A percentile compares a stretch with the other conserved stretches of the same genome.
Evolutionary conservation across 202 grass and related monocot genomes (phyloP).

Genomic region (Musa balbisiana): DNA sequence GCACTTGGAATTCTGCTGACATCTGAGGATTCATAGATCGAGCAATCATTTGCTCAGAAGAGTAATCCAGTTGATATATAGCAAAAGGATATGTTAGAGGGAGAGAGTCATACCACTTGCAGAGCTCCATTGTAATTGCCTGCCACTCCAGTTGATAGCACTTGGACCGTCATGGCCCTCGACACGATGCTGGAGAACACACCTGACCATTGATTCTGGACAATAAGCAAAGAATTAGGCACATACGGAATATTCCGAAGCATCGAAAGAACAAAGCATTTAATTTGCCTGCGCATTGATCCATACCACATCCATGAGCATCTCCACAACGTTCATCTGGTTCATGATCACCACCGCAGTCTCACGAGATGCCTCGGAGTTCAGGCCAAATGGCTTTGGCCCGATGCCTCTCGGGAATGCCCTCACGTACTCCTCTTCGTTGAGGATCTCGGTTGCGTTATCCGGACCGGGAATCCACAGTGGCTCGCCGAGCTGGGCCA

Average conservation of each 20-base stretch:
- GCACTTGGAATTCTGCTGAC: constrained; percentile 83
- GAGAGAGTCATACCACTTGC: constrained; percentile 48
- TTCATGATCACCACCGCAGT: constrained; percentile 78
- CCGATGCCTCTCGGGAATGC: constrained; percentile 60
- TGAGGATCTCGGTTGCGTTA: constrained; percentile 34
- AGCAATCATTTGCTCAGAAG: too few relatives aligned
- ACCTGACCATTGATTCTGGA: constrained; percentile 63
- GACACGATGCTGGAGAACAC: constrained; percentile 88
- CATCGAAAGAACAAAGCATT: neutral
- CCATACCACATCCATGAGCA: constrained; percentile 82
- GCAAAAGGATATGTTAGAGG: too few relatives aligned
- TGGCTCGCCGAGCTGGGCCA: constrained; percentile 63
- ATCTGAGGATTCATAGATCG: constrained; percentile 33
- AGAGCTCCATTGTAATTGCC: constrained; percentile 86
- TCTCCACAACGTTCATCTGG: constrained; percentile 66
- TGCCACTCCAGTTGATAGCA: constrained; percentile 76
- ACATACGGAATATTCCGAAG: neutral
- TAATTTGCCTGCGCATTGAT: neutral
- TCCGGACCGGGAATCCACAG: constrained; percentile 38
- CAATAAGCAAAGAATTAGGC: too few relatives aligned
- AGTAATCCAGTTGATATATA: too few relatives aligned
- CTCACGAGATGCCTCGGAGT: constrained; percentile 63
- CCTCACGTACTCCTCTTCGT: constrained; percentile 69
- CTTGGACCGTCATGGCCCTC: constrained; percentile 51
- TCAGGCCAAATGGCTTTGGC: constrained; percentile 55